Evolutionary conservation across 495 filamentous ascomycete genomes (phyloP), one percentile per base, ranked within the genome.

Genomic region (Penicillium cosmopolitanum): DNA sequence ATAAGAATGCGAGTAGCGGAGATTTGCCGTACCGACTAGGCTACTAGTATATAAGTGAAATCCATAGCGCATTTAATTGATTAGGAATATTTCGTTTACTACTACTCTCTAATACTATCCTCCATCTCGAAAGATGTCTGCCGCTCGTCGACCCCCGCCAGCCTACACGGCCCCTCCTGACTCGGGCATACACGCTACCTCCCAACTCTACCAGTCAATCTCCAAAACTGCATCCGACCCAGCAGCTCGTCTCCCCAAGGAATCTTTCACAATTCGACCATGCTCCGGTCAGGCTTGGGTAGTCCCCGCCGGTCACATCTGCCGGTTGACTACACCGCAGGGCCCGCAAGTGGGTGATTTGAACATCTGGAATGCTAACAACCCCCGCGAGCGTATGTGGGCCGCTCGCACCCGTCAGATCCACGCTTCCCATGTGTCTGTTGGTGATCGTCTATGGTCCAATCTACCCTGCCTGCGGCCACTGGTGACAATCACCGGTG

Each of bases 271-370:
- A 10, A 70, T 80, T 46, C 71, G 68, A 16, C 76, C 77, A 53
- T 75, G 86, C 40, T 87, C 85, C 2, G 87, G 86, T 4, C 78
- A 82, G 46, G 87, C 87, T 0, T 90, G 86, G 85, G 75, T 82
- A 18, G 86, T 86, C 0, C 78, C 80, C 18, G 73, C 82, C 10
- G 87, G 86, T 13, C 80, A 83, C 47, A 79, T 94, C 58, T 83
- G 90, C 54, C 84, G 86, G 4, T 78, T 94, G 53, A 87, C 85
- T 18, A 92, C 89, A 0, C 88, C 89, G 1, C 75, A 88, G 46
- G 90, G 90, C 0, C 86, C 90, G 0, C 89, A 92, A 66, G 89
- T 92, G 0, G 91, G 89, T 33, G 90, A 95, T 63, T 77, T 95
- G 23, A 95, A 95, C 67, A 83, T 93, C 64, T 95, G 87, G 87